These are phyloP conservation scores for Hura crepitans DNA, from an alignment of 441 rosid species.

Conservation along the genomic window DNA sequence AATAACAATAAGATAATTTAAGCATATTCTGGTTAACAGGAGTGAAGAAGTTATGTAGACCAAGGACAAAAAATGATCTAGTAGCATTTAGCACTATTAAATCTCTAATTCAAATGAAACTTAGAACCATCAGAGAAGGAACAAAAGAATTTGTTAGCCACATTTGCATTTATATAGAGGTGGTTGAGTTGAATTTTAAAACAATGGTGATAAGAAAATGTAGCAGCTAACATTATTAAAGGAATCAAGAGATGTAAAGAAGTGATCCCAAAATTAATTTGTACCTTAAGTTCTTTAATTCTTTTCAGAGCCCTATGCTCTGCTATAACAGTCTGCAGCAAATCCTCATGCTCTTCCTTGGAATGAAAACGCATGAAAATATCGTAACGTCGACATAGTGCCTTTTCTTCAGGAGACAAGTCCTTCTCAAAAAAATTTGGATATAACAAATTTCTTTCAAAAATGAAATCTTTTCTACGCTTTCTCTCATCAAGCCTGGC, in stretches of 20 bases:
- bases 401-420: constrained; percentile 71
- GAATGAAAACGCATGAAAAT: constrained; percentile 88
- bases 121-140: not conserved
- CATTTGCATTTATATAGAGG: not conserved
- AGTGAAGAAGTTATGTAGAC: not conserved
- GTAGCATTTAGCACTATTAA: not conserved
- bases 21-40: not conserved
- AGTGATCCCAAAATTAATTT: constrained; percentile 4
- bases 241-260: not conserved
- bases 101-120: not conserved
- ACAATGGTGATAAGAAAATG: not conserved
- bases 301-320: constrained; percentile 74
- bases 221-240: not conserved
- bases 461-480: constrained; percentile 80
- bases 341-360: constrained; percentile 87
- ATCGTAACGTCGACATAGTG: constrained; percentile 61
- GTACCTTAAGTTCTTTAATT: constrained; percentile 78
- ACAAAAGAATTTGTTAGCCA: not conserved
- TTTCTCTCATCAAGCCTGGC: constrained; percentile 94
- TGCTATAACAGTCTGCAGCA: constrained; percentile 60
- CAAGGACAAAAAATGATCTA: not conserved
- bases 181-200: not conserved
- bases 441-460: constrained; percentile 72
- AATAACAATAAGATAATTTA: not conserved
- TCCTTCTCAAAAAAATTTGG: constrained; percentile 72